phyloP scores from a whole-genome alignment of 192 early-diverging fungal genomes.

The Linderina pennispora region DNA sequence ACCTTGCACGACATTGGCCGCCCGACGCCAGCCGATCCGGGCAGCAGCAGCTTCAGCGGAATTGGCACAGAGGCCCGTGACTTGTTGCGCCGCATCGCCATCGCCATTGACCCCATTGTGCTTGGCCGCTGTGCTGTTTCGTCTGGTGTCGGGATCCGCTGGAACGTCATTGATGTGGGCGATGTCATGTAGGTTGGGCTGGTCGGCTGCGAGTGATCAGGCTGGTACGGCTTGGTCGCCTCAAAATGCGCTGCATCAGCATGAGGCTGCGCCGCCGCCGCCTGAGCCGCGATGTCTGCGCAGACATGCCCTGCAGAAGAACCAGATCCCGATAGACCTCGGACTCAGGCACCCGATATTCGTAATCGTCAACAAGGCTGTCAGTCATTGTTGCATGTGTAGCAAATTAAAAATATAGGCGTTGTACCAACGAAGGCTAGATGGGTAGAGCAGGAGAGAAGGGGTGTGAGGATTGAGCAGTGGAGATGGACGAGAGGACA shows the following conservation, averaged over 20 bases:
- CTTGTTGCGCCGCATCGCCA: neutral
- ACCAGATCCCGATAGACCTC: conserved; percentile 34
- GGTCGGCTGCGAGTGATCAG: neutral
- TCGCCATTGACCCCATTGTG: no score
- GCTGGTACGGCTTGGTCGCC: neutral
- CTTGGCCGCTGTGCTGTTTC: no score
- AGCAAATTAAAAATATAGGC: neutral
- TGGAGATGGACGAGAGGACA: no score
- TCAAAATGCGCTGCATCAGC: neutral
- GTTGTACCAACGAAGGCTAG: no score
- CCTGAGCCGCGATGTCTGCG: conserved; percentile 24
- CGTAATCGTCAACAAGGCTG: no score
- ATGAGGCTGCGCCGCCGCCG: conserved; percentile 13
- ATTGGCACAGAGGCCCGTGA: neutral
- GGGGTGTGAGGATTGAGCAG: no score
- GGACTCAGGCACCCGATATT: no score
- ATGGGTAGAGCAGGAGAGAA: no score
- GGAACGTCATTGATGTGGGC: neutral
- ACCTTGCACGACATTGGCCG: neutral
- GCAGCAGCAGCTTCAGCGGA: neutral
- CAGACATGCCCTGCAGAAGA: conserved; percentile 32
- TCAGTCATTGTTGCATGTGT: neutral
- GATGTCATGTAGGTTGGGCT: neutral
- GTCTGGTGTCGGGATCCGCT: neutral
- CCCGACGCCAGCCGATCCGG: neutral